A percentile compares a stretch with the other conserved stretches of the same genome.
Conservation (phyloP, 176 grass and related monocot genomes). For the Themeda triandra region DNA sequence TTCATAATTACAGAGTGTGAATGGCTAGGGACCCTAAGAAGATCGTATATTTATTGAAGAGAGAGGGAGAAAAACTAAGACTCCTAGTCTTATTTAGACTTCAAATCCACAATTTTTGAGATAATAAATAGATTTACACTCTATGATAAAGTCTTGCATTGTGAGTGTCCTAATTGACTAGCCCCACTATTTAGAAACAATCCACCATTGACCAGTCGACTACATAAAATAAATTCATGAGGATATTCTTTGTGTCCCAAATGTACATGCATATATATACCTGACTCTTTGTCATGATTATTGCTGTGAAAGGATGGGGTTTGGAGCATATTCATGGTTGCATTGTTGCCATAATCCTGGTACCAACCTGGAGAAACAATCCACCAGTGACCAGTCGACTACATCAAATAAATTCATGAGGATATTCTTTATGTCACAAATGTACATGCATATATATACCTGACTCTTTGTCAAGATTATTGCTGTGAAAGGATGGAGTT, state of each 20-base stretch:
- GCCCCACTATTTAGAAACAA: background rate
- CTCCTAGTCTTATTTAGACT: too few species aligned
- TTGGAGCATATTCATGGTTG: constrained; percentile 1
- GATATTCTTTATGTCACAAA: background rate
- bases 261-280: constrained; percentile 31
- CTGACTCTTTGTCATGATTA: constrained; percentile 20
- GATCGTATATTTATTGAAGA: too few species aligned
- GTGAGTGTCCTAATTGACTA: too few species aligned
- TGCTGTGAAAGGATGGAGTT: constrained; percentile 12
- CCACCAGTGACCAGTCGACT: background rate
- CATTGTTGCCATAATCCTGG: too few species aligned
- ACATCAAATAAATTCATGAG: background rate
- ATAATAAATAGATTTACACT: too few species aligned
- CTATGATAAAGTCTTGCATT: too few species aligned
- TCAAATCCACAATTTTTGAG: too few species aligned
- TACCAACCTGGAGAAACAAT: too few species aligned
- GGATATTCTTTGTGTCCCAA: background rate
- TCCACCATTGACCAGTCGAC: background rate
- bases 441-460: constrained; percentile 19
- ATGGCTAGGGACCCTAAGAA: too few species aligned
- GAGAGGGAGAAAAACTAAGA: too few species aligned
- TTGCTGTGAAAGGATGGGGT: constrained; percentile 8
- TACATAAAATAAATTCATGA: background rate
- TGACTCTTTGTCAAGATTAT: constrained; percentile 1
- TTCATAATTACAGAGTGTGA: too few species aligned